Conservation (phyloP, 805 yeast species). For the Kuraishia hungarica region DNA sequence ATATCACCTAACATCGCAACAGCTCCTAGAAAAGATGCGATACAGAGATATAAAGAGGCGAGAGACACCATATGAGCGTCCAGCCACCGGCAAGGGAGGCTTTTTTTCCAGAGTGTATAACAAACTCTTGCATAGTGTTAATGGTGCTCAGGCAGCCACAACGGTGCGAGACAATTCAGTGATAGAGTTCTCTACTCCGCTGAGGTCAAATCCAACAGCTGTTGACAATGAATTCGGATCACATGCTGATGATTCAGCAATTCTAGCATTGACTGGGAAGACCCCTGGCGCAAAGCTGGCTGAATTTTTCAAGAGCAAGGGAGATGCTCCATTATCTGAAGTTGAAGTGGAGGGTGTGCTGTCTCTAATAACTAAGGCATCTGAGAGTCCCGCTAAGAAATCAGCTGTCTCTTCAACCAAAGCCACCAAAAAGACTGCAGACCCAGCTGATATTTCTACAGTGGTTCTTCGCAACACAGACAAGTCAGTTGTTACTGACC, state of each 20-base stretch:
- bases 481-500: neutral
- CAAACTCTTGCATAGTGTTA: constrained; percentile 8
- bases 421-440: neutral
- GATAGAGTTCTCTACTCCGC: neutral
- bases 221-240: neutral
- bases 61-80: constrained; percentile 12
- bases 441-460: neutral
- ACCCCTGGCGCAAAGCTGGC: constrained; percentile 57
- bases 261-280: constrained; percentile 12
- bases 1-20: neutral
- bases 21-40: constrained; percentile 8
- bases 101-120: constrained; percentile 9
- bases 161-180: neutral
- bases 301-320: constrained; percentile 63
- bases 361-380: constrained; percentile 40
- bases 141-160: neutral
- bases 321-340: constrained; percentile 64
- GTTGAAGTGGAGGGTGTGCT: constrained; percentile 78
- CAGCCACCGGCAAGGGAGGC: constrained; percentile 5
- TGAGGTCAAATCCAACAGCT: neutral
- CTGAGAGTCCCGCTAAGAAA: constrained; percentile 16
- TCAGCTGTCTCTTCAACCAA: constrained; percentile 2
- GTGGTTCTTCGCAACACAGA: constrained; percentile 4
- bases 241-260: constrained; percentile 10
- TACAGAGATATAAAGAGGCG: constrained; percentile 11